Evolutionary conservation across 139 green algal genomes (phyloP).

Genomic region (Tetratostichococcus sp.): DNA sequence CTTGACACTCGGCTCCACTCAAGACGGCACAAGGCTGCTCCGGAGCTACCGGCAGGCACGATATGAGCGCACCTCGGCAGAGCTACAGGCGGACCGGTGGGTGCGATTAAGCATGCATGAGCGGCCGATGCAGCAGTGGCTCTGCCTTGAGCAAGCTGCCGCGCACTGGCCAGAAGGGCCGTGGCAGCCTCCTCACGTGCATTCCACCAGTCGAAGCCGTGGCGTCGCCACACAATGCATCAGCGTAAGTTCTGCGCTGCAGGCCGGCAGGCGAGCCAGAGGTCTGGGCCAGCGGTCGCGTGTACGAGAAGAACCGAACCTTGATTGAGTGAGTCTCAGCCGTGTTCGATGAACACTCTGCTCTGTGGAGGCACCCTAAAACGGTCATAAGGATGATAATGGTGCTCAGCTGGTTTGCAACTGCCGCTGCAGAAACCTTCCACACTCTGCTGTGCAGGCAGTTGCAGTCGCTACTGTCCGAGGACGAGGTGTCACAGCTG

Average conservation of each 20-base stretch:
- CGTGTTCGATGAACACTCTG: no score
- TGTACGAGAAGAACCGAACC: background rate
- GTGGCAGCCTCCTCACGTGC: no score
- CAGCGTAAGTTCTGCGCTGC: background rate
- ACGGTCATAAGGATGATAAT: no score
- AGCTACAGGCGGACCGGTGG: background rate
- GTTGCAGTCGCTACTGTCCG: background rate
- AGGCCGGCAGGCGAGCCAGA: background rate
- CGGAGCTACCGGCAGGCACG: background rate
- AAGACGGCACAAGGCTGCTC: background rate
- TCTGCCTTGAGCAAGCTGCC: no score
- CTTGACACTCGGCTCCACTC: background rate
- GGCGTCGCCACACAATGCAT: no score
- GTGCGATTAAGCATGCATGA: no score
- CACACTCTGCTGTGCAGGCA: background rate
- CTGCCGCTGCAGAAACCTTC: background rate
- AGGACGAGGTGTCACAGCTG: background rate
- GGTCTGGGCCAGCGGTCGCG: background rate
- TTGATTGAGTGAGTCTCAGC: background rate
- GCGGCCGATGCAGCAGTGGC: no score
- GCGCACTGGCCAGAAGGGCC: no score
- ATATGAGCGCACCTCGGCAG: background rate
- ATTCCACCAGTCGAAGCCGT: no score
- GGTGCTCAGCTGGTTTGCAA: no score
- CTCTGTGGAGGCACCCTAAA: no score